A percentile compares a stretch with the other conserved stretches of the same genome.
Conservation (phyloP, 805 yeast genomes). For the Metschnikowia bowlesiae region DNA sequence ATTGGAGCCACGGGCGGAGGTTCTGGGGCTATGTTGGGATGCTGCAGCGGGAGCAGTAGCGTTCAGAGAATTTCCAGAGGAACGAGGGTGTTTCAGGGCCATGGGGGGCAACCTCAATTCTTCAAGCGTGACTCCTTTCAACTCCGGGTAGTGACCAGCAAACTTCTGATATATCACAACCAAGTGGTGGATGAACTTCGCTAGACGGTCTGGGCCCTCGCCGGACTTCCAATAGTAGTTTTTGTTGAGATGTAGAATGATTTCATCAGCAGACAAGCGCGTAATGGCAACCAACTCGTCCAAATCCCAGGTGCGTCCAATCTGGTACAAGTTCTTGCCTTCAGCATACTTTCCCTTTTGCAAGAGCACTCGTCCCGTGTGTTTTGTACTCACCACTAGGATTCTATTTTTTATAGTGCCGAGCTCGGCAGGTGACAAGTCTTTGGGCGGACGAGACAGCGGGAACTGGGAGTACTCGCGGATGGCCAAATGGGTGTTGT, state of each 20-base stretch:
- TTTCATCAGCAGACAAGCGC: constrained; percentile 51
- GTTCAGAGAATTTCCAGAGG: not conserved
- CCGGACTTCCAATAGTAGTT: constrained; percentile 69
- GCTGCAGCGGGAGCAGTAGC: not conserved
- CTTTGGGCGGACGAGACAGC: constrained; percentile 60
- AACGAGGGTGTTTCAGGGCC: not conserved
- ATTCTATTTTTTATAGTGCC: constrained; percentile 54
- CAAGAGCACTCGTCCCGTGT: constrained; percentile 62
- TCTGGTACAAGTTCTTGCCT: constrained; percentile 66
- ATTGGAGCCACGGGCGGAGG: not conserved
- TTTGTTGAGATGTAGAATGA: constrained; percentile 61
- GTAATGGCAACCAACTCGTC: constrained; percentile 61
- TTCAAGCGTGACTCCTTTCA: constrained; percentile 29
- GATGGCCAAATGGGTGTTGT: constrained; percentile 72
- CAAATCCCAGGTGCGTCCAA: constrained; percentile 90
- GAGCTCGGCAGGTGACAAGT: constrained; percentile 35
- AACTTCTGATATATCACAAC: constrained; percentile 29
- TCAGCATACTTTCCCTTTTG: constrained; percentile 84
- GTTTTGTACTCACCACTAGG: constrained; percentile 56
- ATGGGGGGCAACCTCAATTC: constrained; percentile 32
- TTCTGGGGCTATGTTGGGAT: not conserved
- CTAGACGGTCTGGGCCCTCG: constrained; percentile 34
- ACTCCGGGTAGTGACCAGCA: constrained; percentile 34
- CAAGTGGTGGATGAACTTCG: constrained; percentile 32
- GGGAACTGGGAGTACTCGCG: constrained; percentile 73